phyloP scores from a whole-genome alignment of 306 rosid genomes.

The Pterocarpus macrocarpus region DNA sequence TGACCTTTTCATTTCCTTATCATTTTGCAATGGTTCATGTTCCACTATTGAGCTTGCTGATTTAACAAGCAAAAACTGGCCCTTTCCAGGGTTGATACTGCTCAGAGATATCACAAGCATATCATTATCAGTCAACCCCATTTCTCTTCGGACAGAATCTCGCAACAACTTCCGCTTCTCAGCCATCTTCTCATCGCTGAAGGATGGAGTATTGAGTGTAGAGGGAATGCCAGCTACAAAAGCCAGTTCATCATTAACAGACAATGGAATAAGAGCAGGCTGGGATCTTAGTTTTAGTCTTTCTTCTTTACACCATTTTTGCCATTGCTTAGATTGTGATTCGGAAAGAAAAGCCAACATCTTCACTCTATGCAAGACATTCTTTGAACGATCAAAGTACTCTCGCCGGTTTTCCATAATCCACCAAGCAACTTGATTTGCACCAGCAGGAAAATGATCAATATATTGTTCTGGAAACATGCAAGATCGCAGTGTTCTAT shows the following conservation, averaged over 20 bases:
- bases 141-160: slow-evolving; percentile 74
- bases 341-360: slow-evolving; percentile 78
- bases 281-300: slow-evolving; percentile 66
- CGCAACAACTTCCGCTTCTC: slow-evolving; percentile 71
- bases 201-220: slow-evolving; percentile 67
- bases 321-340: slow-evolving; percentile 82
- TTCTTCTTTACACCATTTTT: slow-evolving; percentile 85
- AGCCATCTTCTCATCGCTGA: slow-evolving; percentile 63
- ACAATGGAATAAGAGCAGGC: slow-evolving; percentile 77
- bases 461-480: slow-evolving; percentile 74
- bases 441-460: slow-evolving; percentile 81
- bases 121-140: slow-evolving; percentile 75
- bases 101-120: slow-evolving; percentile 85
- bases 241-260: slow-evolving; percentile 88
- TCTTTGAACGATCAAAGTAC: slow-evolving; percentile 83
- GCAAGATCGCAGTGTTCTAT: not conserved
- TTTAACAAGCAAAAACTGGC: slow-evolving; percentile 83
- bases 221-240: slow-evolving; percentile 77
- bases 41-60: slow-evolving; percentile 63
- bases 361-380: slow-evolving; percentile 73
- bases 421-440: slow-evolving; percentile 95
- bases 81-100: slow-evolving; percentile 93
- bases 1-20: slow-evolving; percentile 46
- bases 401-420: slow-evolving; percentile 92
- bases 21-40: slow-evolving; percentile 48